These are phyloP conservation scores for Fusarium neocosmosporiellum DNA, from an alignment of 2,329 filamentous ascomycete genomes.

Conservation along the genomic window DNA sequence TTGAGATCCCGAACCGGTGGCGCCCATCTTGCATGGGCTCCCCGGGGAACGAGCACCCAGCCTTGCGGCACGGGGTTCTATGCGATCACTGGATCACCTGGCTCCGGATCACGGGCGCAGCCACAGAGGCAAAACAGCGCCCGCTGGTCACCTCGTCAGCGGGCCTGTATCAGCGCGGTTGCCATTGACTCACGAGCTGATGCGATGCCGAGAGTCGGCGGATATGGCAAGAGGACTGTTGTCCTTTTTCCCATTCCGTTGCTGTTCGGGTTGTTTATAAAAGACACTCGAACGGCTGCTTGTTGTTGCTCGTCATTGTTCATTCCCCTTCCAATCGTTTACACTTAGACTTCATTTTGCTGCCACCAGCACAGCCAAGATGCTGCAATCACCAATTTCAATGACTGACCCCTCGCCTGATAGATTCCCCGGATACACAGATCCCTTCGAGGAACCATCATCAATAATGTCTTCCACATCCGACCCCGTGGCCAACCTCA, in stretches of 20 bases:
- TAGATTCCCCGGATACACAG: slow-evolving; percentile 59
- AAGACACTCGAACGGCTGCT: slow-evolving; percentile 24
- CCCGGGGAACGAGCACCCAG: slow-evolving; percentile 24
- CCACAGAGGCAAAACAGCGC: slow-evolving; percentile 13
- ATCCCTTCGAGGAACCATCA: slow-evolving; percentile 50
- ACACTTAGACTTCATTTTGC: slow-evolving; percentile 16
- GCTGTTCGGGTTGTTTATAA: slow-evolving; percentile 32
- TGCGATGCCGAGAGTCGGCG: slow-evolving; percentile 17
- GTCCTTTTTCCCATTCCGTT: slow-evolving; percentile 16
- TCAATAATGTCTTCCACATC: slow-evolving; percentile 50
- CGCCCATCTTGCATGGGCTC: slow-evolving; percentile 22
- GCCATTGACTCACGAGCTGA: slow-evolving; percentile 28
- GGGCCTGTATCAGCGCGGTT: slow-evolving; percentile 26
- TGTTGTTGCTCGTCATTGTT: slow-evolving; percentile 14
- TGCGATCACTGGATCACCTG: slow-evolving; percentile 18
- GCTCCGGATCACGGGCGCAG: slow-evolving; percentile 33
- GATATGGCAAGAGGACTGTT: slow-evolving; percentile 20
- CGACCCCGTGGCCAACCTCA: slow-evolving; percentile 56
- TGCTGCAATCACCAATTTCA: slow-evolving; percentile 52
- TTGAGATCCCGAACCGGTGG: slow-evolving; percentile 43
- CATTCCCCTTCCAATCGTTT: slow-evolving; percentile 18
- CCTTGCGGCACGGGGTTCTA: slow-evolving; percentile 21
- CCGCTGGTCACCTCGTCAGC: slow-evolving; percentile 24
- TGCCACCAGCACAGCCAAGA: slow-evolving; percentile 39
- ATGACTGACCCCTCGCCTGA: slow-evolving; percentile 56